Evolutionary conservation across 768 basidiomycete species (phyloP).

Genomic region (Wakefieldia striispora): DNA sequence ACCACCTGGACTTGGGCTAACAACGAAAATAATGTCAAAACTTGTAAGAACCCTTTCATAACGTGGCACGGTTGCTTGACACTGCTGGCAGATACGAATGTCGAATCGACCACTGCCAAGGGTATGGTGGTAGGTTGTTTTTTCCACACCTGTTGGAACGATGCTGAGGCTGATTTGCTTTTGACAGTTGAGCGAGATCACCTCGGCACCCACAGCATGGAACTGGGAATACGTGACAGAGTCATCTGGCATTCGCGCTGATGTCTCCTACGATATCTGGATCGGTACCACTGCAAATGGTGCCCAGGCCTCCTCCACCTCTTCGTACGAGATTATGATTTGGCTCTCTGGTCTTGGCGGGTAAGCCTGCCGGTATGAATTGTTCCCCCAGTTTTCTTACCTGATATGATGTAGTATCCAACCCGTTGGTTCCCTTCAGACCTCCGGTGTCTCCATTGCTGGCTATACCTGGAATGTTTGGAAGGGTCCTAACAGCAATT

Average conservation of each 20-base stretch:
- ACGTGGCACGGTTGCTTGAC: background rate
- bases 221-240: slow-evolving; percentile 46
- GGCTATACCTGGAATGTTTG: slow-evolving; percentile 58
- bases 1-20: slow-evolving; percentile 55
- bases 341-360: slow-evolving; percentile 58
- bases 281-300: slow-evolving; percentile 43
- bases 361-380: slow-evolving; percentile 27
- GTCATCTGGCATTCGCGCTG: slow-evolving; percentile 48
- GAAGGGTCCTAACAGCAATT: slow-evolving; percentile 51
- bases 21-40: slow-evolving; percentile 51
- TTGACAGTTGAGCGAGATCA: slow-evolving; percentile 39
- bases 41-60: slow-evolving; percentile 37
- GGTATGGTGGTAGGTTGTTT: slow-evolving; percentile 42
- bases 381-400: background rate
- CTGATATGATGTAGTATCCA: slow-evolving; percentile 39
- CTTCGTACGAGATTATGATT: slow-evolving; percentile 60
- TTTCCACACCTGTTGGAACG: background rate
- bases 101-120: slow-evolving; percentile 43
- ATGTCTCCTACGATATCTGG: slow-evolving; percentile 62
- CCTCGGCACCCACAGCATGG: slow-evolving; percentile 50
- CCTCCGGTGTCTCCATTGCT: slow-evolving; percentile 40
- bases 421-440: slow-evolving; percentile 51
- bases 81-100: slow-evolving; percentile 44
- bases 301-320: slow-evolving; percentile 43
- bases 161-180: background rate